phyloP scores from a whole-genome alignment of 1,284 basidiomycete species.

The Ganoderma resinaceum region DNA sequence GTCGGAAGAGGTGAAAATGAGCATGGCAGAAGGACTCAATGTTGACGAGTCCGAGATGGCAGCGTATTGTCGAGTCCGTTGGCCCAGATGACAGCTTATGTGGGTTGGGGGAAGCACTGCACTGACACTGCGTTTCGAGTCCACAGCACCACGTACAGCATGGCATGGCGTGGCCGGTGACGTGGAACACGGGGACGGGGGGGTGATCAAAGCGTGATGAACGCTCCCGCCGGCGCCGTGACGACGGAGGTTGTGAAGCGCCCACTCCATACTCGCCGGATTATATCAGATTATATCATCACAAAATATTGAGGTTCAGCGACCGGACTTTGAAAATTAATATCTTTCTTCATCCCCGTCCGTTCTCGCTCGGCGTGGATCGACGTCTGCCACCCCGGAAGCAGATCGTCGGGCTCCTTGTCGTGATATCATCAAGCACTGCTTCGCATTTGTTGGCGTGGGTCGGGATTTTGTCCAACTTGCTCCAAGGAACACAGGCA shows the following conservation, averaged over 20 bases:
- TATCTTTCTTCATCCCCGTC: background rate
- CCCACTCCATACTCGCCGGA: background rate
- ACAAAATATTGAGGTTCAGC: background rate
- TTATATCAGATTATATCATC: background rate
- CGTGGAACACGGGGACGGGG: background rate
- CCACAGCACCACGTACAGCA: background rate
- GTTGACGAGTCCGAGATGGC: background rate
- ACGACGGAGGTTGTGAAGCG: background rate
- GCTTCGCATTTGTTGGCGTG: background rate
- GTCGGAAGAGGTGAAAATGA: slow-evolving; percentile 4
- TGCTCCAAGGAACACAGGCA: no score
- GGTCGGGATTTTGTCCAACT: background rate
- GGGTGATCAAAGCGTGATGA: background rate
- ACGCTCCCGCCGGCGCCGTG: background rate
- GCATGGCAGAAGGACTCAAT: background rate
- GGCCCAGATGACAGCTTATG: background rate
- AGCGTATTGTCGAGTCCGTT: no score
- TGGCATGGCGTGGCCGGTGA: background rate
- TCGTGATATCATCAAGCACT: background rate
- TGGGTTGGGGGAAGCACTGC: background rate
- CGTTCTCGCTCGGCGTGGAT: background rate
- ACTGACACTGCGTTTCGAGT: background rate
- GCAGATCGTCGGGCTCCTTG: background rate
- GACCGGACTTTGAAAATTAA: background rate
- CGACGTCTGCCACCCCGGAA: background rate